phyloP scores from a whole-genome alignment of 352 stramenopile genomes.

The Phytophthora cajani region DNA sequence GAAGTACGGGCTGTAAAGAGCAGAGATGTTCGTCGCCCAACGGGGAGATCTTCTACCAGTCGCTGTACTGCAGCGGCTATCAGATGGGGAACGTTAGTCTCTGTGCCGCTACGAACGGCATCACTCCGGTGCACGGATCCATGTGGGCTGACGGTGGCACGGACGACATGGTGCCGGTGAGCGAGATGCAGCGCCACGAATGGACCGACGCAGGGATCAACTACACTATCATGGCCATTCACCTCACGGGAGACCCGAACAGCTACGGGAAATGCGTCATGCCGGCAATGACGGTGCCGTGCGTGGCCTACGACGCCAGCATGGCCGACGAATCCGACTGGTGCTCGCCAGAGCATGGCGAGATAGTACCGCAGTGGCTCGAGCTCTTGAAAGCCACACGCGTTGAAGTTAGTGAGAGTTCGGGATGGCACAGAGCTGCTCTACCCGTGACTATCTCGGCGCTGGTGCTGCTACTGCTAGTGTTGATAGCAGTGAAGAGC shows the following conservation, averaged over 20 bases:
- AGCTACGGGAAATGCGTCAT: slow-evolving; percentile 51
- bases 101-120: slow-evolving; percentile 35
- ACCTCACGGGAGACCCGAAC: slow-evolving; percentile 44
- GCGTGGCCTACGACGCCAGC: slow-evolving; percentile 30
- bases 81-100: slow-evolving; percentile 44
- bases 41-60: slow-evolving; percentile 44
- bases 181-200: slow-evolving; percentile 42
- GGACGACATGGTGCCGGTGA: slow-evolving; percentile 43
- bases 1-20: slow-evolving; percentile 35
- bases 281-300: slow-evolving; percentile 56
- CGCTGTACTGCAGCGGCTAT: slow-evolving; percentile 39
- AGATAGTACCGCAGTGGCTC: slow-evolving; percentile 50
- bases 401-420: slow-evolving; percentile 11
- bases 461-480: slow-evolving; percentile 24
- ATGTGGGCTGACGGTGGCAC: slow-evolving; percentile 59
- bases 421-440: slow-evolving; percentile 28
- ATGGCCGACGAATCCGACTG: slow-evolving; percentile 24
- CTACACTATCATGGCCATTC: slow-evolving; percentile 50
- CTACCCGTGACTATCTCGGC: slow-evolving; percentile 23
- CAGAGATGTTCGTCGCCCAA: slow-evolving; percentile 44
- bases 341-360: slow-evolving; percentile 39
- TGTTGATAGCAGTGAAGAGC: slow-evolving; percentile 13
- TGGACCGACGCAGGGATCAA: slow-evolving; percentile 30
- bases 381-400: slow-evolving; percentile 29
- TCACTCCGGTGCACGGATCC: slow-evolving; percentile 40